A percentile compares a stretch with the other conserved stretches of the same genome.
phyloP scores from a whole-genome alignment of 2,329 filamentous ascomycete species.

The Pseudogymnoascus sp. region DNA sequence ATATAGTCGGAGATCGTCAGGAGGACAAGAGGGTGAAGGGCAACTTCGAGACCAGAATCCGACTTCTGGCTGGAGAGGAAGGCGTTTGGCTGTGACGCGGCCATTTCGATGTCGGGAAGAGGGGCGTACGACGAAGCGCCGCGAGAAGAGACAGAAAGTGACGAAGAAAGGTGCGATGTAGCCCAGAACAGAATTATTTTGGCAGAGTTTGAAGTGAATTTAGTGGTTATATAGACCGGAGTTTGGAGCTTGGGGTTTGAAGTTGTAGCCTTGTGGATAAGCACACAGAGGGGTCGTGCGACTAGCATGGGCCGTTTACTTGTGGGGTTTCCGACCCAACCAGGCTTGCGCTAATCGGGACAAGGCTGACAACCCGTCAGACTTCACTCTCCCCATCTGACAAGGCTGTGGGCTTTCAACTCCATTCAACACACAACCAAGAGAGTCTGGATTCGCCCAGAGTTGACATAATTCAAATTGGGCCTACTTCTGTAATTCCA shows the following conservation, averaged over 20 bases:
- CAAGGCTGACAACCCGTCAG: background rate
- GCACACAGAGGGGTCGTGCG: background rate
- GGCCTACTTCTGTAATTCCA: background rate
- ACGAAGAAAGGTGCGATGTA: background rate
- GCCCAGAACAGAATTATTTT: background rate
- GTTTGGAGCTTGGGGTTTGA: background rate
- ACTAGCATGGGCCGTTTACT: background rate
- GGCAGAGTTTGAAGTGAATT: background rate
- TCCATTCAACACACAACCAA: background rate
- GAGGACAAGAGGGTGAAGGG: conserved; percentile 87
- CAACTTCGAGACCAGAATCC: conserved; percentile 61
- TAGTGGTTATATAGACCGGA: background rate
- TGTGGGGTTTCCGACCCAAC: background rate
- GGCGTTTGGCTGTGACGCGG: conserved; percentile 39
- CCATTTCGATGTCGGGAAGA: conserved; percentile 33
- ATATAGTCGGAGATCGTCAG: conserved; percentile 97
- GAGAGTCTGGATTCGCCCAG: too few relatives aligned
- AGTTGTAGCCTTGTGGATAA: conserved; percentile 7
- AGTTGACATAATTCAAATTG: background rate
- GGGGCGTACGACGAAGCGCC: background rate
- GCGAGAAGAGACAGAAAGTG: background rate
- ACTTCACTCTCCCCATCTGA: background rate
- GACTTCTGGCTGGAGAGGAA: conserved; percentile 60
- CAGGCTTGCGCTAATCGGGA: background rate
- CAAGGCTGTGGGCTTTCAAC: background rate